Evolutionary conservation across 768 basidiomycete genomes (phyloP), one percentile per base, ranked within the genome.

Genomic region (Strobilomyces confusus): DNA sequence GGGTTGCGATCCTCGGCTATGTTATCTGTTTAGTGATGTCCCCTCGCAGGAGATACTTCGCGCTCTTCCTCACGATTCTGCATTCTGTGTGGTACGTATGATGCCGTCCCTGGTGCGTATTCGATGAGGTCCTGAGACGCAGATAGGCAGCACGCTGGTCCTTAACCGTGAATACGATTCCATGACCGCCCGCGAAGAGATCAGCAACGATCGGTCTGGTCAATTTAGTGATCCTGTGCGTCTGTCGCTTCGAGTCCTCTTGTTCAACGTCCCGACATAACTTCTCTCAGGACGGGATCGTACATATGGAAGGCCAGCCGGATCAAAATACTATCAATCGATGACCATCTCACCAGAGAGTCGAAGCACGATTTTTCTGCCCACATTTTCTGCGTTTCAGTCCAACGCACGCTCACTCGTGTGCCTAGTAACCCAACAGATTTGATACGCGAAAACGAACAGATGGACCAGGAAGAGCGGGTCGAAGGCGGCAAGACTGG

Each of bases 151-250:
- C 72, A 68, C 44, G 2, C 59, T 78, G 12, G 79, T 74, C 0
- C 59, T 80, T 19, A 80, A 80, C 0, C 8, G 77, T 82, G 0
- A 84, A 82, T 58, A 71, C 77, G 1, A 67, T 85, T 32, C 79
- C 82, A 7, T 74, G 83, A 2, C 84, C 84, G 30, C 84, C 84
- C 14, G 75, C 80, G 2, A 66, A 66, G 38, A 68, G 75, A 25
- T 63, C 78, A 7, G 34, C 17, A 15, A 15, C 34, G 34, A 15
- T 36, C 15, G 34, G 34, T 5, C 14, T 36, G 34, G 81, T 84
- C 4, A 84, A 40, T 12, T 5, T 40, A 7, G 38, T n/a, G 19
- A 40, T 20, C 19, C 9, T 40, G 38, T 40, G 5, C 19, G 68
- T 33, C 15, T 13, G 13, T 33, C 33, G 14, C 5, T 33, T 33